phyloP scores from a whole-genome alignment of 1,284 basidiomycete species.

The Trametes sp. region DNA sequence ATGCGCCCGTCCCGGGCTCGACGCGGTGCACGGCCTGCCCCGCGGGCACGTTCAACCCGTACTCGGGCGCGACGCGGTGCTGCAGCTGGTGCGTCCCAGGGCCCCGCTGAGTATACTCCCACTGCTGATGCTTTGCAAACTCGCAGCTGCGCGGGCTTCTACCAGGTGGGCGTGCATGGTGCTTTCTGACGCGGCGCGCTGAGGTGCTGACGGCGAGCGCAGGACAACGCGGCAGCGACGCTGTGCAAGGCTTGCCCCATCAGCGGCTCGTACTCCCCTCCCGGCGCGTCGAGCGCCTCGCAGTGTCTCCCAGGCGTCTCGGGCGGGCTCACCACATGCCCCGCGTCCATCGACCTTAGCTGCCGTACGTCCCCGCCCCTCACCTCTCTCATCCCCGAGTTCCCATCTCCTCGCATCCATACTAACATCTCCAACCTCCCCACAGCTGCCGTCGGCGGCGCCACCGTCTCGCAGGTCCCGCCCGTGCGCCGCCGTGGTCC shows the following conservation, averaged over 20 bases:
- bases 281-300: slow-evolving; percentile 23
- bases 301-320: slow-evolving; percentile 25
- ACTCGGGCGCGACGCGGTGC: slow-evolving; percentile 33
- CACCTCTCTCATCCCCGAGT: no score
- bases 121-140: no score
- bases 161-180: slow-evolving; percentile 20
- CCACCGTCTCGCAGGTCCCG: slow-evolving; percentile 10
- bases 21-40: slow-evolving; percentile 19
- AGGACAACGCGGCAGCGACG: no score
- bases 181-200: no score
- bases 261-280: slow-evolving; percentile 31
- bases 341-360: slow-evolving; percentile 16
- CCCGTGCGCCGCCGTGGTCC: slow-evolving; percentile 2
- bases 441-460: slow-evolving; percentile 26
- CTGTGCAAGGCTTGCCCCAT: slow-evolving; percentile 34
- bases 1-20: slow-evolving; percentile 20
- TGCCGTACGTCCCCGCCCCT: slow-evolving; percentile 32
- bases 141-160: slow-evolving; percentile 39
- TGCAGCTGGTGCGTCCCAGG: slow-evolving; percentile 31
- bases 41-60: slow-evolving; percentile 16
- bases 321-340: slow-evolving; percentile 31
- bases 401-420: neutral
- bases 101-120: no score
- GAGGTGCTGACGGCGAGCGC: no score
- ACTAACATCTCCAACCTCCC: no score